phyloP scores from a whole-genome alignment of 495 filamentous ascomycete genomes.

The Neurospora sublineolata region DNA sequence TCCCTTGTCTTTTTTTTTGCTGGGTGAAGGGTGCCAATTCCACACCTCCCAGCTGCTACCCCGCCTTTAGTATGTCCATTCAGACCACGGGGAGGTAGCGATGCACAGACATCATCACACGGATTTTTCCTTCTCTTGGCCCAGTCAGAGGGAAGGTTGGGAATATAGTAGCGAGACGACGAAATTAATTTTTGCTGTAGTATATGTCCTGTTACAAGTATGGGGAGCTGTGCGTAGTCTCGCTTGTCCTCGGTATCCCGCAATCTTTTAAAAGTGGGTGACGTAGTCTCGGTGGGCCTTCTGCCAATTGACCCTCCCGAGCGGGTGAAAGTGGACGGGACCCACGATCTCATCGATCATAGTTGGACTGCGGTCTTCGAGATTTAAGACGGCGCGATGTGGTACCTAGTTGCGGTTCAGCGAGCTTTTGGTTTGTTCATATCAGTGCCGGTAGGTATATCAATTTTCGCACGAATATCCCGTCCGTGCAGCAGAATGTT shows the following conservation, averaged over 20 bases:
- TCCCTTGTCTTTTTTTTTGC: neutral
- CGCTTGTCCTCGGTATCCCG: neutral
- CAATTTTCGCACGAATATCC: neutral
- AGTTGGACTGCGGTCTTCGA: neutral
- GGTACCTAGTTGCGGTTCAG: neutral
- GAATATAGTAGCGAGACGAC: neutral
- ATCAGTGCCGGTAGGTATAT: neutral
- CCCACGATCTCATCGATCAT: neutral
- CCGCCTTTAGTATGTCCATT: neutral
- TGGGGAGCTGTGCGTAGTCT: neutral
- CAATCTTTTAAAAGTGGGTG: neutral
- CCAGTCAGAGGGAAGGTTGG: neutral
- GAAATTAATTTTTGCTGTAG: neutral
- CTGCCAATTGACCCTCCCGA: neutral
- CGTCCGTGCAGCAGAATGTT: neutral
- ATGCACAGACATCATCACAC: neutral
- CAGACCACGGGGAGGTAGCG: neutral
- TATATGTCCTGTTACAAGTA: neutral
- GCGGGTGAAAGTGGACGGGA: neutral
- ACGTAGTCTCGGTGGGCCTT: neutral
- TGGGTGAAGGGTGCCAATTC: neutral
- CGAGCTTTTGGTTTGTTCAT: neutral
- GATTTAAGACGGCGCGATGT: neutral
- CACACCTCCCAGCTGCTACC: neutral
- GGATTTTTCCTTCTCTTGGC: neutral